Evolutionary conservation across 2,329 filamentous ascomycete genomes (phyloP).

Genomic region (Macrophomina pseudophaseolina): DNA sequence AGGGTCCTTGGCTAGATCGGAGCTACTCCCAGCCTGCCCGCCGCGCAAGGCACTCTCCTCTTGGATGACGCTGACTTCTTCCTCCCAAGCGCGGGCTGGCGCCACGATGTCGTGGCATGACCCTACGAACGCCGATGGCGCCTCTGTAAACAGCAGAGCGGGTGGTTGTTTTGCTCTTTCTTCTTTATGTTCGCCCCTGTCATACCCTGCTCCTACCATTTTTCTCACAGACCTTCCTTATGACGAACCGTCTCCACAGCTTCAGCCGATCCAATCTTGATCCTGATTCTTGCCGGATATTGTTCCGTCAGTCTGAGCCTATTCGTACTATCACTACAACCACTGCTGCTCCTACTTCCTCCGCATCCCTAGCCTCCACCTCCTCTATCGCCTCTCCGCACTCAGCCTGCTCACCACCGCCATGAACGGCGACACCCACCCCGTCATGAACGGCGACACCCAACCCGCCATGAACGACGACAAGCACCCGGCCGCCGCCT

Average conservation of each 20-base stretch:
- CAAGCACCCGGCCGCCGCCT: neutral
- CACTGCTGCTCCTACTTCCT: neutral
- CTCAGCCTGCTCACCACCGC: too few species aligned
- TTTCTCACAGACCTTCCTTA: neutral
- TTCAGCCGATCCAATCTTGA: neutral
- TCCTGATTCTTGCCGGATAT: neutral
- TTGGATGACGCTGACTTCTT: conserved; percentile 10
- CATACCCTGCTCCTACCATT: neutral
- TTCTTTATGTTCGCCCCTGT: neutral
- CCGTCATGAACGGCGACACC: too few species aligned
- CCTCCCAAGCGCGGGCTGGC: conserved; percentile 1
- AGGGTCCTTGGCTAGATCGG: conserved; percentile 7
- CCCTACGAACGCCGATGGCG: neutral
- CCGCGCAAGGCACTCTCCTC: neutral
- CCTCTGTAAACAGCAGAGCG: neutral
- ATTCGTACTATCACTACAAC: neutral
- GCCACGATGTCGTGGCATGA: conserved; percentile 5
- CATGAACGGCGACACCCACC: neutral
- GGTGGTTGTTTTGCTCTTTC: neutral
- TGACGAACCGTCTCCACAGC: conserved; percentile 7
- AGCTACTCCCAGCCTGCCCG: neutral
- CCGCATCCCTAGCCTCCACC: neutral
- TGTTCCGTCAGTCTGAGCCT: neutral
- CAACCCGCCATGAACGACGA: neutral
- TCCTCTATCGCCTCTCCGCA: neutral